Evolutionary conservation across 1,284 basidiomycete species (phyloP).

Genomic region (Pyrrhoderma lamaoense): DNA sequence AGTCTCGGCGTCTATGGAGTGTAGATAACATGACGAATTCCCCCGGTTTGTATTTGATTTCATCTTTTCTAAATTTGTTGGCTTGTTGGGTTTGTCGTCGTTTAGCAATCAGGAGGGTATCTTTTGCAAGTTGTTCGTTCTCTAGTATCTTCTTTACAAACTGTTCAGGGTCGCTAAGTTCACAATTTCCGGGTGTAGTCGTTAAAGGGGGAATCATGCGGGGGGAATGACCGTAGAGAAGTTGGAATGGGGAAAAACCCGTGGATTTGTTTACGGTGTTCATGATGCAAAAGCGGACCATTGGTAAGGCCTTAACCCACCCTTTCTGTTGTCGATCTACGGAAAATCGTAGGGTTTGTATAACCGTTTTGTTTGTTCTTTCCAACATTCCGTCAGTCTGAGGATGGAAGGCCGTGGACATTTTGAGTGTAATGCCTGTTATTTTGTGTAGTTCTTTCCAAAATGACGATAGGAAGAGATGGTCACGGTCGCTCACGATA

Average conservation of each 20-base stretch:
- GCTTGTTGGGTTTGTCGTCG: slow-evolving; percentile 19
- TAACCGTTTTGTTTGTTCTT: slow-evolving; percentile 29
- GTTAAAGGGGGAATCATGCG: slow-evolving; percentile 22
- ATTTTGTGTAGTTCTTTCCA: slow-evolving; percentile 22
- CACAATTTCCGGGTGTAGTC: too few species aligned
- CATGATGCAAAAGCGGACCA: slow-evolving; percentile 35
- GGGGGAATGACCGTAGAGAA: slow-evolving; percentile 22
- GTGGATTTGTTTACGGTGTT: slow-evolving; percentile 28
- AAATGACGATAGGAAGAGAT: slow-evolving; percentile 22
- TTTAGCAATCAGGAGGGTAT: slow-evolving; percentile 5
- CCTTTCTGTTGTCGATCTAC: slow-evolving; percentile 31
- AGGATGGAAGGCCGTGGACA: slow-evolving; percentile 23
- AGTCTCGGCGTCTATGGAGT: slow-evolving; percentile 11
- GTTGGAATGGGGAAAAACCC: slow-evolving; percentile 30
- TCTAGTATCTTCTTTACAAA: background rate
- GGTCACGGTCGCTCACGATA: slow-evolving; percentile 23
- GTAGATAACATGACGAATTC: slow-evolving; percentile 22
- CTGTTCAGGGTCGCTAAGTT: background rate
- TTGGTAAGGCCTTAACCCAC: slow-evolving; percentile 29
- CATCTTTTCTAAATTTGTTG: slow-evolving; percentile 16
- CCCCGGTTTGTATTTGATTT: slow-evolving; percentile 14
- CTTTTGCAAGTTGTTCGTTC: slow-evolving; percentile 1
- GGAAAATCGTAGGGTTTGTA: slow-evolving; percentile 28
- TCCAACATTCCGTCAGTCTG: slow-evolving; percentile 27
- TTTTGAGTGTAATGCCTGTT: slow-evolving; percentile 21